These are phyloP conservation scores for Aschersonia sp. DNA, from an alignment of 2,329 filamentous ascomycete species.

Conservation along the genomic window DNA sequence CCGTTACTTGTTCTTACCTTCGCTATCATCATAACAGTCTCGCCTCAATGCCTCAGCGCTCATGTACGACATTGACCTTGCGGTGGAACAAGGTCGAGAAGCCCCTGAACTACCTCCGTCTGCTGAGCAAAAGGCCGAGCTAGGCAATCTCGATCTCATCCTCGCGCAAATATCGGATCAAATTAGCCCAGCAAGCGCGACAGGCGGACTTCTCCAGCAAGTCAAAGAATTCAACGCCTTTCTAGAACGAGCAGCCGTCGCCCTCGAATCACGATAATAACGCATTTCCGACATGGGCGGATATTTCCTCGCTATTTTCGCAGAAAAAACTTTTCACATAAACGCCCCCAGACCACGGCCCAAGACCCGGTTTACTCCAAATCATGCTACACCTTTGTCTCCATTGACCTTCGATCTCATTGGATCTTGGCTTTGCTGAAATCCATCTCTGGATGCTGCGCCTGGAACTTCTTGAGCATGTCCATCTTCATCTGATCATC, in stretches of 20 bases:
- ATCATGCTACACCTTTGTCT: too few relatives aligned
- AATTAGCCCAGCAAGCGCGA: slow-evolving; percentile 31
- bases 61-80: slow-evolving; percentile 49
- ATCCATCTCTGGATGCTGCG: slow-evolving; percentile 59
- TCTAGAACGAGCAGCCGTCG: slow-evolving; percentile 43
- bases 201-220: slow-evolving; percentile 39
- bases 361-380: too few relatives aligned
- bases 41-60: slow-evolving; percentile 39
- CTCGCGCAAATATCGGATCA: slow-evolving; percentile 40
- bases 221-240: slow-evolving; percentile 49
- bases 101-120: slow-evolving; percentile 30
- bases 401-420: slow-evolving; percentile 14
- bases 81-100: slow-evolving; percentile 33
- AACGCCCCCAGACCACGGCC: too few relatives aligned
- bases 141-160: slow-evolving; percentile 42
- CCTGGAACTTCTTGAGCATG: slow-evolving; percentile 84
- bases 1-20: background rate
- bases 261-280: slow-evolving; percentile 32
- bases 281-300: slow-evolving; percentile 2
- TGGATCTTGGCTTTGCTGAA: slow-evolving; percentile 56
- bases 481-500: slow-evolving; percentile 95
- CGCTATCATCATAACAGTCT: slow-evolving; percentile 12
- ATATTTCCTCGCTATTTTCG: background rate
- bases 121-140: slow-evolving; percentile 32
- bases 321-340: too few relatives aligned